Base-by-base conservation (phyloP, 352 stramenopile species). In the Phytophthora idaei region DNA sequence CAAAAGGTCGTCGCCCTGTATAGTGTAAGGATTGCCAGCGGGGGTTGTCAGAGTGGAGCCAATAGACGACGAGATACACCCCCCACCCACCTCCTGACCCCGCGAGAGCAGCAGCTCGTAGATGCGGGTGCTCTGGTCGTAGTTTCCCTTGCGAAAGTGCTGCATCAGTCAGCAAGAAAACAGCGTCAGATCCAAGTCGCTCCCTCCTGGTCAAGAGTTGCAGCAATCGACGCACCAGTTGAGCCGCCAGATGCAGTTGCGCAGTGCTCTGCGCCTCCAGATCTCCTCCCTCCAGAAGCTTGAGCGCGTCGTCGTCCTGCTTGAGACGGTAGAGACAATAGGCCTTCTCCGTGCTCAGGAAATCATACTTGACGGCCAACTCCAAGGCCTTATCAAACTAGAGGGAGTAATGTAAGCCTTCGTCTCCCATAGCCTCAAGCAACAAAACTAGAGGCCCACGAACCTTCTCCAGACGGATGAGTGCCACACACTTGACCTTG, bases 361-460 rank as follows among this genome's bases (percentile, higher is more conserved):
- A 89, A 2, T 81, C 66, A 64, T 92, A 92, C 69, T 93, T 92
- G 57, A 63, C 52, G 7, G 85, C 84, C 34, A 94, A 50, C 57
- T 95, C 85, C 34, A 95, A 69, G 62, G 87, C 87, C 65, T 95
- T 95, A 63, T 95, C 87, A 65, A 93, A 92, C 85, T 94, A 42
- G 27, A 57, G 6, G 46, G 14, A 29, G 12, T 28, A 4, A 39
- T 52, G 47, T 67, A 11, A 71, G 48, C 36, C 34, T 36, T 15
- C 14, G 41, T 31, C 17, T 28, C 17, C 1, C 9, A 32, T 50
- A 47, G 8, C 2, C 1, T 15, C 10, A 11, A 2, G 14, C 17
- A 53, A 37, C 10, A n/a, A 12, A 11, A 57, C 11, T 14, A 27
- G 4, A 14, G 28, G 1, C 9, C 9, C 31, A 44, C 59, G 8